Conservation (phyloP, 768 basidiomycete species). For the Cantharellus cinnabarinus region DNA sequence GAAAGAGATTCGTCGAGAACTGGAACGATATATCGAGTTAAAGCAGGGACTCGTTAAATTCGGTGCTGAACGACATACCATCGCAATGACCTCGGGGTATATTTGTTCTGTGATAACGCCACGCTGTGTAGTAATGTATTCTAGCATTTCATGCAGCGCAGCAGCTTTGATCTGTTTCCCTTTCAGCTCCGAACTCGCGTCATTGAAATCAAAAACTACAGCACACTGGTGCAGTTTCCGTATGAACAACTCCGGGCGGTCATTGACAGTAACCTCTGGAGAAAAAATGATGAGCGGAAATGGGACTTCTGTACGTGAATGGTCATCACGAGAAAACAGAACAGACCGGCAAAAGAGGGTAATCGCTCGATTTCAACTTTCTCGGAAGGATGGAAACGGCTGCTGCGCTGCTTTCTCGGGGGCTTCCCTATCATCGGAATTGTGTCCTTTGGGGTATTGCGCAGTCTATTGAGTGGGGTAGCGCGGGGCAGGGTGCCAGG, state of each 20-base stretch:
- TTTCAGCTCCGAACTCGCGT: slow-evolving; percentile 83
- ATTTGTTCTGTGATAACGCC: slow-evolving; percentile 89
- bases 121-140: slow-evolving; percentile 93
- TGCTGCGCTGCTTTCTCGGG: slow-evolving; percentile 92
- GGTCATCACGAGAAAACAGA: neutral
- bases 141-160: slow-evolving; percentile 93
- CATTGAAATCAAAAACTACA: slow-evolving; percentile 97
- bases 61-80: slow-evolving; percentile 35
- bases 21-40: slow-evolving; percentile 16
- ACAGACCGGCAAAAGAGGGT: slow-evolving; percentile 69
- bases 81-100: slow-evolving; percentile 97
- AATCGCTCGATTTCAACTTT: slow-evolving; percentile 90
- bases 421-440: slow-evolving; percentile 93
- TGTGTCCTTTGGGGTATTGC: slow-evolving; percentile 73
- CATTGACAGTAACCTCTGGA: slow-evolving; percentile 69
- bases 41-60: neutral
- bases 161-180: slow-evolving; percentile 99
- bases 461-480: slow-evolving; percentile 49
- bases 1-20: slow-evolving; percentile 97
- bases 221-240: slow-evolving; percentile 92
- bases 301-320: neutral
- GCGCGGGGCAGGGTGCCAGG: slow-evolving; percentile 38
- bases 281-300: neutral
- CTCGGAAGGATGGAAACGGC: slow-evolving; percentile 88
- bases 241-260: slow-evolving; percentile 79